A percentile compares a stretch with the other conserved stretches of the same genome.
Conservation (phyloP, 192 early-diverging fungal species). For the Coemansia sp. region DNA sequence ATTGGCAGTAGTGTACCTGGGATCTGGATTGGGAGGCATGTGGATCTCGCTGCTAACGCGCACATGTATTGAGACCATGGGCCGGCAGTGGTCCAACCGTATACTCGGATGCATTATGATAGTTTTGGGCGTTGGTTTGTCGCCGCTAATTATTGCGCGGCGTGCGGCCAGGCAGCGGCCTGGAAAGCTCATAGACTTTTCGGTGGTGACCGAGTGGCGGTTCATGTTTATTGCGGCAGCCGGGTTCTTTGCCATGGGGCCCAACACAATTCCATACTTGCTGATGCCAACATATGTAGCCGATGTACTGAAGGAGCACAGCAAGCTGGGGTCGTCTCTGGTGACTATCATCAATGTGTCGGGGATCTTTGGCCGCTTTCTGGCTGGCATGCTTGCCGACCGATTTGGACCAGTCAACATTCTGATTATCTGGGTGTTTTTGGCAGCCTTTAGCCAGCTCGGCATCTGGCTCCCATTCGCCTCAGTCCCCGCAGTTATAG, state of each 20-base stretch:
- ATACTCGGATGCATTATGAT: constrained; percentile 41
- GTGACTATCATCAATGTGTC: constrained; percentile 52
- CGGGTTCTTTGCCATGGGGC: constrained; percentile 53
- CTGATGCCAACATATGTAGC: constrained; percentile 51
- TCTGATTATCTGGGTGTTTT: constrained; percentile 35
- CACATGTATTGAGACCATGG: constrained; percentile 29
- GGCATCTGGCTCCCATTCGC: constrained; percentile 52
- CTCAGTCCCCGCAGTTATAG: constrained; percentile 24
- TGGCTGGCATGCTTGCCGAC: constrained; percentile 42
- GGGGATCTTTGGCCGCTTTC: constrained; percentile 47
- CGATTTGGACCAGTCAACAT: constrained; percentile 42
- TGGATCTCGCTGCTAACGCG: constrained; percentile 42
- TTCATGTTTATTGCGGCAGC: constrained; percentile 44
- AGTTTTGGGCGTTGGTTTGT: constrained; percentile 31
- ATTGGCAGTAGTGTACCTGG: constrained; percentile 39
- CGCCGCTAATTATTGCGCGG: constrained; percentile 39
- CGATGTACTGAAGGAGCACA: constrained; percentile 33
- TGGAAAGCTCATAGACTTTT: constrained; percentile 31
- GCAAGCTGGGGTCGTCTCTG: constrained; percentile 31
- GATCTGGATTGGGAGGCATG: constrained; percentile 49
- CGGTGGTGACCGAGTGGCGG: constrained; percentile 38
- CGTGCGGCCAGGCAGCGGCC: constrained; percentile 13
- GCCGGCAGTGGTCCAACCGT: constrained; percentile 43
- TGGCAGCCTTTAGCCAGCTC: constrained; percentile 45
- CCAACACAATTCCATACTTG: constrained; percentile 53